Base-by-base conservation (phyloP, 106 monocot genomes). In the Xerophyta viscosa region DNA sequence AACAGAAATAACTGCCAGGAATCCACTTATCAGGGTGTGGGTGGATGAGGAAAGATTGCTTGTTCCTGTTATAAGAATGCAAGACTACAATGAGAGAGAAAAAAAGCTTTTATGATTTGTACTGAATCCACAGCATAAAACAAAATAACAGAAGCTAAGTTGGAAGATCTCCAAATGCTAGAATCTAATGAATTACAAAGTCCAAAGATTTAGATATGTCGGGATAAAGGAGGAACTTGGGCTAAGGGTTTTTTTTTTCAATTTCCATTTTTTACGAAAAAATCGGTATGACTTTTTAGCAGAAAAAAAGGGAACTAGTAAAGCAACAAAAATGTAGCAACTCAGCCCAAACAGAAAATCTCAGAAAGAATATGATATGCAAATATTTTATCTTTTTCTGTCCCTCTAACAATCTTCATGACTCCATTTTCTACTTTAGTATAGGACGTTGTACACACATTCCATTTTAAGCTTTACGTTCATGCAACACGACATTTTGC, bases 1-100 rank as follows among this genome's bases (percentile, higher is more conserved):
- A 26, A 87, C 78, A 0, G 82, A 73, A 58, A 87, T 65, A 31
- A 87, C 82, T 27, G 87, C 82, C 36, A 82, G 30, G 43, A 87
- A 78, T 39, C 87, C 87, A 46, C 87, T 87, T 29, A 78, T 0
- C 4, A 82, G 63, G 6, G 87, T 87, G 27, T 71, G 70, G 12
- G 77, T 63, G 12, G 77, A 74, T 3, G 87, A 56, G 42, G 87
- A 82, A 22, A 87, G 65, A 41, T 78, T 51, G 54, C 43, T 54
- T 50, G 64, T 57, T 60, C 86, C 86, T 87, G 73, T 59, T 73
- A 6, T 11, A n/a, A 19, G 17, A 39, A 8, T 44, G 0, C 20
- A 48, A 25, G 8, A 23, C 18, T 17, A 5, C 19, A 15, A 15
- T 17, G 8, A 47, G 46, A 39, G 15, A 39, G 4, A 46, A 46